Evolutionary conservation across 2,329 filamentous ascomycete species (phyloP).

Genomic region (Tolypocladium endophyticum): DNA sequence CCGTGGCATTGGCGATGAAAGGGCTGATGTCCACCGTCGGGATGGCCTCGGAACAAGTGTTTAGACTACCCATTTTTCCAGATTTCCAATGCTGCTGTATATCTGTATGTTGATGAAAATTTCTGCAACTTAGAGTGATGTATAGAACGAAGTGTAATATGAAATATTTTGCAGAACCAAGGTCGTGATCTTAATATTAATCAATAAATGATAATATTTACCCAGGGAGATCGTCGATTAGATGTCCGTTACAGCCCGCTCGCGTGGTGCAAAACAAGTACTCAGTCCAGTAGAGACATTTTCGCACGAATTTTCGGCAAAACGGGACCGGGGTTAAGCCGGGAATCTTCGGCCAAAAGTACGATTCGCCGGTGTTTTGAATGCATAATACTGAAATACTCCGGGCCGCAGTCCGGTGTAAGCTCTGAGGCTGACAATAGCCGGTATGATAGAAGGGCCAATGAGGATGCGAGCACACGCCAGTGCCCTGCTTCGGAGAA

Average conservation of each 20-base stretch:
- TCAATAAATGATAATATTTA: background rate
- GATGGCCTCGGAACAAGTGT: slow-evolving; percentile 5
- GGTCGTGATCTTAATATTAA: background rate
- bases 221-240: background rate
- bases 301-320: background rate
- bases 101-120: background rate
- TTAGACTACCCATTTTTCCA: slow-evolving; percentile 1
- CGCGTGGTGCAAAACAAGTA: background rate
- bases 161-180: background rate
- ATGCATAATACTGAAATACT: background rate
- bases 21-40: slow-evolving; percentile 18
- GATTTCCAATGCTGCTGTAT: background rate
- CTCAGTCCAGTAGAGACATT: background rate
- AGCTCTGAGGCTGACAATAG: background rate
- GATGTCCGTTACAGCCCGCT: background rate
- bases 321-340: background rate
- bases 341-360: background rate
- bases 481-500: background rate
- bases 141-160: background rate
- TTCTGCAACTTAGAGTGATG: background rate
- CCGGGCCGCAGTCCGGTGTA: background rate
- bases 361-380: rapidly evolving
- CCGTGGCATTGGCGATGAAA: slow-evolving; percentile 10
- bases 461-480: background rate
- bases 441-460: background rate